phyloP scores from a whole-genome alignment of 345 rosid species.

The Excoecaria cochinchinensis region DNA sequence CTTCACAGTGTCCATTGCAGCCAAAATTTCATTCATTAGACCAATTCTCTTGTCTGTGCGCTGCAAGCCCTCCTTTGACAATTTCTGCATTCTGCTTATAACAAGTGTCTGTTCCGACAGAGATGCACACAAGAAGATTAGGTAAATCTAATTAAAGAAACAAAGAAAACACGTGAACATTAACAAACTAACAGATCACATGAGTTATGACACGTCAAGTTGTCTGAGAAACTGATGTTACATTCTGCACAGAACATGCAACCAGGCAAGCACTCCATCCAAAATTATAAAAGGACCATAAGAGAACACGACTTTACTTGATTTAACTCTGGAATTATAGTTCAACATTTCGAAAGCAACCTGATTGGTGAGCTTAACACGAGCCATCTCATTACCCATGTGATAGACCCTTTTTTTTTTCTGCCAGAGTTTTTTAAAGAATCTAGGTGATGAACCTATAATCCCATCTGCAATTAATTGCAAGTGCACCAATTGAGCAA shows the following conservation, averaged over 20 bases:
- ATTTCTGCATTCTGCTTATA: conserved; percentile 86
- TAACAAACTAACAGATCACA: not conserved
- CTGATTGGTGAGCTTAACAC: not conserved
- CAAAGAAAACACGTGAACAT: not conserved
- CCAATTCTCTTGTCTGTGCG: conserved; percentile 98
- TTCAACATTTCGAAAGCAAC: not conserved
- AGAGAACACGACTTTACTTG: not conserved
- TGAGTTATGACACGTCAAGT: not conserved
- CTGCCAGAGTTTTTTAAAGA: not conserved
- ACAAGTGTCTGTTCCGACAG: conserved; percentile 62
- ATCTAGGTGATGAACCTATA: not conserved
- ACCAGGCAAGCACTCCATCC: not conserved
- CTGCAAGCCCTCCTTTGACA: conserved; percentile 91
- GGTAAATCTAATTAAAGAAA: not conserved
- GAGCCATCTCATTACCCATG: not conserved
- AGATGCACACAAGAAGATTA: conserved; percentile 1
- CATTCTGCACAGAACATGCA: conserved; percentile 2
- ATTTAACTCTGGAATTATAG: not conserved
- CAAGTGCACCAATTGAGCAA: not conserved
- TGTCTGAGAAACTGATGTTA: not conserved
- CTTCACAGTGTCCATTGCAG: conserved; percentile 99
- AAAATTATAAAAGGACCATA: not conserved
- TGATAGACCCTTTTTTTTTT: no score
- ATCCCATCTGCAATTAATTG: not conserved
- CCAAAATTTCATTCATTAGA: conserved; percentile 97